phyloP scores from a whole-genome alignment of 805 yeast genomes.

The Ogataea populi-albae region DNA sequence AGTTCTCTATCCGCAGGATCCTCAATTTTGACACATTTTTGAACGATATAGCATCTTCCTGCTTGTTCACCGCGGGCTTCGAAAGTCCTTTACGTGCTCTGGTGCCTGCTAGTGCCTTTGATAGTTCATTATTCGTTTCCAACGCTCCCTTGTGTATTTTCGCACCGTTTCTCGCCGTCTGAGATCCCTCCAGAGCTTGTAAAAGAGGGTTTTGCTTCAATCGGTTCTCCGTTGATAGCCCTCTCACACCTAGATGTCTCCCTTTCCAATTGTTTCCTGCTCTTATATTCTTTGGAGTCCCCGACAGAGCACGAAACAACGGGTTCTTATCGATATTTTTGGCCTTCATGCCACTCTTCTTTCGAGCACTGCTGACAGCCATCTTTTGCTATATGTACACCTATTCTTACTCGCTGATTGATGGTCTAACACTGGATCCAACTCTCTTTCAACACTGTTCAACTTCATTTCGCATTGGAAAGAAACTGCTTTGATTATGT shows the following conservation, averaged over 20 bases:
- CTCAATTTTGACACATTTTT: not conserved
- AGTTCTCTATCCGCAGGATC: slow-evolving; percentile 1
- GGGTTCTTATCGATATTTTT: slow-evolving; percentile 9
- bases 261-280: slow-evolving; percentile 1
- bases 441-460: too few relatives aligned
- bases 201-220: slow-evolving; percentile 2
- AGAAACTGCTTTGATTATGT: too few relatives aligned
- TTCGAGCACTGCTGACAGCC: too few relatives aligned
- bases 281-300: not conserved
- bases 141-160: not conserved
- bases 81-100: too few relatives aligned
- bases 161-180: not conserved
- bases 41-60: too few relatives aligned
- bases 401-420: too few relatives aligned
- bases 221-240: not conserved
- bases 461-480: too few relatives aligned
- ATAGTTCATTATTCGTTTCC: slow-evolving; percentile 5
- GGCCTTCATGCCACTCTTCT: too few relatives aligned
- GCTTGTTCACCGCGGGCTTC: too few relatives aligned
- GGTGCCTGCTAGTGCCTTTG: slow-evolving; percentile 6
- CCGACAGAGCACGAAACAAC: slow-evolving; percentile 10
- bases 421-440: too few relatives aligned
- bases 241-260: not conserved
- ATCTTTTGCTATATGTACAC: too few relatives aligned
- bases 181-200: slow-evolving; percentile 4